Percentiles rank a stretch among this genome's conserved stretches.
These are phyloP conservation scores for Xylariaceae sp. DNA, from an alignment of 2,329 filamentous ascomycete species.

Conservation along the genomic window DNA sequence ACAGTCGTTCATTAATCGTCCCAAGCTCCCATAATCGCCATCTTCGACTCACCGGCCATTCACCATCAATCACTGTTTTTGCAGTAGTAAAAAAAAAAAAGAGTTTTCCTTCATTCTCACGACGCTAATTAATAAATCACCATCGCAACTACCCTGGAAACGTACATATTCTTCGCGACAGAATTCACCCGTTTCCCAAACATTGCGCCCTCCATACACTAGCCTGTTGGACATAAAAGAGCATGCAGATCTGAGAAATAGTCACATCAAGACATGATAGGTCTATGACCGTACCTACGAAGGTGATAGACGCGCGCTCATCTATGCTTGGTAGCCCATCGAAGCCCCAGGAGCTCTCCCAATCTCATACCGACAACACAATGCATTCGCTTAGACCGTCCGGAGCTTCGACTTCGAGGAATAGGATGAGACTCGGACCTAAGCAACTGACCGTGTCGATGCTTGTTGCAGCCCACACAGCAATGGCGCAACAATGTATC, in stretches of 20 bases:
- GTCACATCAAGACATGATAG: conserved; percentile 25
- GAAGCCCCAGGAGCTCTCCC: conserved; percentile 3
- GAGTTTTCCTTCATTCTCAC: conserved; percentile 22
- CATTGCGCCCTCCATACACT: conserved; percentile 1
- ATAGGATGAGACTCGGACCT: conserved; percentile 13
- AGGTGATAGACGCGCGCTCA: conserved; percentile 11
- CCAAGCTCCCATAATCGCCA: too few species aligned
- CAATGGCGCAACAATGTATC: conserved; percentile 32
- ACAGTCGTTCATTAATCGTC: too few species aligned
- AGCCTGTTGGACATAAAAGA: conserved; percentile 6
- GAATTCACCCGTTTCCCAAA: conserved; percentile 12
- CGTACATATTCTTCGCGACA: conserved; percentile 13
- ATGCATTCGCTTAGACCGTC: conserved; percentile 15
- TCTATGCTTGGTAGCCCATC: conserved; percentile 7
- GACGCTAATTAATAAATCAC: conserved; percentile 26
- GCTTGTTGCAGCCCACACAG: conserved; percentile 20
- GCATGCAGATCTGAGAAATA: conserved; percentile 27
- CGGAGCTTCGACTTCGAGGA: conserved; percentile 10
- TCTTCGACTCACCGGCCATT: too few species aligned
- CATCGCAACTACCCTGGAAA: conserved; percentile 19
- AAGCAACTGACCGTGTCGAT: conserved; percentile 20
- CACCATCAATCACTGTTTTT: too few species aligned
- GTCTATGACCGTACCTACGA: conserved; percentile 20
- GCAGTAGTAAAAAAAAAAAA: too few species aligned
- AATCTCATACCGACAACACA: conserved; percentile 6